Evolutionary conservation across 331 rosid genomes (phyloP).

Genomic region (Pyracantha coccinea): DNA sequence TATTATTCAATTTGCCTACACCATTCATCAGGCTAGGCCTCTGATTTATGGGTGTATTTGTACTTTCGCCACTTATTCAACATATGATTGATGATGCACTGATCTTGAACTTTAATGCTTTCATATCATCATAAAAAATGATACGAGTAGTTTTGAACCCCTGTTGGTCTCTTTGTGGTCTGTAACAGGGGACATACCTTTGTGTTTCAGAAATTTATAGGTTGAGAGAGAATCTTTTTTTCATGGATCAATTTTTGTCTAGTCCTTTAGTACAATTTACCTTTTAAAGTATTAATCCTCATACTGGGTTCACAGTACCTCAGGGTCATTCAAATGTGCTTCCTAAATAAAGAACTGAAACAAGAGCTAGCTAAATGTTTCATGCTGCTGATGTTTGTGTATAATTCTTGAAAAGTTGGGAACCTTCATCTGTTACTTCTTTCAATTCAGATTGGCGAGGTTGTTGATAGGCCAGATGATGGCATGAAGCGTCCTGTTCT

Average conservation of each 20-base stretch:
- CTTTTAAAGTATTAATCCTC: background rate
- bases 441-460: constrained; percentile 79
- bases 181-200: background rate
- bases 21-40: background rate
- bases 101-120: background rate
- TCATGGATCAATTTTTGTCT: background rate
- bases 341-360: background rate
- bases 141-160: background rate
- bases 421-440: background rate
- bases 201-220: background rate
- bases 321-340: background rate
- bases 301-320: background rate
- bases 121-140: background rate
- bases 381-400: background rate
- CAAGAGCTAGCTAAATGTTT: background rate
- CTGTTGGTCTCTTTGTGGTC: background rate
- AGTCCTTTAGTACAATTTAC: background rate
- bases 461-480: constrained; percentile 95
- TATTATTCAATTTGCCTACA: background rate
- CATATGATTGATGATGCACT: background rate
- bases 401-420: background rate
- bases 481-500: constrained; percentile 42
- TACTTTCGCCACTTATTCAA: background rate
- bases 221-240: background rate
- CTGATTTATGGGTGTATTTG: background rate